phyloP scores from a whole-genome alignment of 768 basidiomycete genomes.

The Pleurotus djamor region DNA sequence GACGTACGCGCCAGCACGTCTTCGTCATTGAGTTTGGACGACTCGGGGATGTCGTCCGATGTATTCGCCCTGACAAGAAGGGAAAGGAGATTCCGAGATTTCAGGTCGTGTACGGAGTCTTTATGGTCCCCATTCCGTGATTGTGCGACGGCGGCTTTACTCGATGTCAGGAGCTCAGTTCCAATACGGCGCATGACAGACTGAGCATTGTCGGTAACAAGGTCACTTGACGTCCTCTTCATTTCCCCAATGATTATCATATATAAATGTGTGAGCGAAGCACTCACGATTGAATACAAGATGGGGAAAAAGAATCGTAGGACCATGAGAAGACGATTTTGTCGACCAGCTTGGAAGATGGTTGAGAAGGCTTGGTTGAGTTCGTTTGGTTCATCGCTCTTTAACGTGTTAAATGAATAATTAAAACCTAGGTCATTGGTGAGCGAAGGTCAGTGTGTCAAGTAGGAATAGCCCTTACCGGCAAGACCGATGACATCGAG shows the following conservation, averaged over 20 bases:
- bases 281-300: slow-evolving; percentile 28
- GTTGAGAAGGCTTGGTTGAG: slow-evolving; percentile 40
- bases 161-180: slow-evolving; percentile 41
- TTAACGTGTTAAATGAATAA: slow-evolving; percentile 13
- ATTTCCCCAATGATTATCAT: too few relatives aligned
- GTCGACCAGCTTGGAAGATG: slow-evolving; percentile 34
- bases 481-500: slow-evolving; percentile 59
- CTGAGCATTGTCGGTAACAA: slow-evolving; percentile 25
- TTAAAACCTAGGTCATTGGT: too few relatives aligned
- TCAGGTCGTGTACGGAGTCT: slow-evolving; percentile 14
- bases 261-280: too few relatives aligned
- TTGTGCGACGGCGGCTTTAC: slow-evolving; percentile 34
- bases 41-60: slow-evolving; percentile 53
- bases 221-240: slow-evolving; percentile 29
- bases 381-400: slow-evolving; percentile 27
- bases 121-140: slow-evolving; percentile 24
- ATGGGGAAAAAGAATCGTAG: slow-evolving; percentile 24
- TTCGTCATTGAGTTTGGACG: slow-evolving; percentile 54
- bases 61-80: slow-evolving; percentile 64
- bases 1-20: slow-evolving; percentile 57
- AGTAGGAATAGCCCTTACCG: slow-evolving; percentile 28
- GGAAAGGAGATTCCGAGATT: slow-evolving; percentile 56
- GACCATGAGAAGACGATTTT: slow-evolving; percentile 22
- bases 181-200: slow-evolving; percentile 50
- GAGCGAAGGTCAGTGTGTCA: too few relatives aligned